Conservation (phyloP, 768 basidiomycete species). For the Clavaria fumosa region DNA sequence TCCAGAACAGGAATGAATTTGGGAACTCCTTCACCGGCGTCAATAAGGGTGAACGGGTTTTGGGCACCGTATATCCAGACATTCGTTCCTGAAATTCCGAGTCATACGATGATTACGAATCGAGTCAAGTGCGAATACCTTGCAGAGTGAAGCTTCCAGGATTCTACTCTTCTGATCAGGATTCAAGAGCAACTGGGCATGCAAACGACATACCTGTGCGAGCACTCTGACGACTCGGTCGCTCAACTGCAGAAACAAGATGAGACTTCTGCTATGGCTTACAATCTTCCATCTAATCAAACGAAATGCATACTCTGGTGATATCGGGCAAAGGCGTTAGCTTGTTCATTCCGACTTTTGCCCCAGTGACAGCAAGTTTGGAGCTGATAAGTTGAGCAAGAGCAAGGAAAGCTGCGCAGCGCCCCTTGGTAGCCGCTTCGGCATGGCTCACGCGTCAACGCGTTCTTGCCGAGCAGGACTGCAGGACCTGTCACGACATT, state of each 20-base stretch:
- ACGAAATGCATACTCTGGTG: too few species aligned
- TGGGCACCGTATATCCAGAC: conserved; percentile 67
- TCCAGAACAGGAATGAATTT: conserved; percentile 55
- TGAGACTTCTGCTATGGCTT: too few species aligned
- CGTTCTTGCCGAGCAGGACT: too few species aligned
- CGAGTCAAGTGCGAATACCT: conserved; percentile 26
- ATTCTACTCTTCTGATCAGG: conserved; percentile 33
- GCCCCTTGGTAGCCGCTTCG: too few species aligned
- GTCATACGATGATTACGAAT: background rate
- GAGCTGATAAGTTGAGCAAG: too few species aligned
- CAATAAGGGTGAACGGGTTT: conserved; percentile 65
- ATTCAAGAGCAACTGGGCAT: background rate
- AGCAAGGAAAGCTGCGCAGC: too few species aligned
- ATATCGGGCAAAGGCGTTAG: too few species aligned
- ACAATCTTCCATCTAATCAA: too few species aligned
- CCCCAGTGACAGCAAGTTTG: too few species aligned
- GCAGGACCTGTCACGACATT: too few species aligned
- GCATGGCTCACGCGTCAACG: too few species aligned
- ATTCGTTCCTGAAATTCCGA: conserved; percentile 53
- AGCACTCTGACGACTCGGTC: conserved; percentile 51
- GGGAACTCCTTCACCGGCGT: conserved; percentile 63
- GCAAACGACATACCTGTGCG: conserved; percentile 43
- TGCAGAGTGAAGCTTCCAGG: conserved; percentile 82
- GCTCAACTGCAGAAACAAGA: conserved; percentile 42
- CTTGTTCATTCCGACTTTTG: too few species aligned